Conservation (phyloP, 257 asterid genomes). For the Solanum ossicruentum region DNA sequence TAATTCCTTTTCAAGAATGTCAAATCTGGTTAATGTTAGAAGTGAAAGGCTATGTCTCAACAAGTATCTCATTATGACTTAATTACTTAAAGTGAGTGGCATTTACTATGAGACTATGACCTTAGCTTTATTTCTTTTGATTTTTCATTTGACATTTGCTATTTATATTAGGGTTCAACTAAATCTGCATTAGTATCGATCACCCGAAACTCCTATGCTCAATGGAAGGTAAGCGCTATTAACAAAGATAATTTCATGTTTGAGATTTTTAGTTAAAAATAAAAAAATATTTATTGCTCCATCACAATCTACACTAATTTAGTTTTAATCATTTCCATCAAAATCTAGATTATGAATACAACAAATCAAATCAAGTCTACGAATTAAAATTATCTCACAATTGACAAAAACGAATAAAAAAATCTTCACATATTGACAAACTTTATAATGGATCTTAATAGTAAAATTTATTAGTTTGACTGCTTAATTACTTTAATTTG, state of each 20-base stretch:
- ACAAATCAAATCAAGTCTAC: not conserved
- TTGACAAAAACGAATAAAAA: not conserved
- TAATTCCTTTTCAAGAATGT: not conserved
- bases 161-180: fast-evolving
- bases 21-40: not conserved
- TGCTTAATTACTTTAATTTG: not conserved
- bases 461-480: not conserved
- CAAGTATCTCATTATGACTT: not conserved
- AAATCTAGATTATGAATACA: not conserved
- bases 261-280: fast-evolving
- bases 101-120: not conserved
- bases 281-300: not conserved
- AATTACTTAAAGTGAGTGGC: not conserved
- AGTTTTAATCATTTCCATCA: not conserved
- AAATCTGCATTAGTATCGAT: fast-evolving
- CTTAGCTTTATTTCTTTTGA: not conserved
- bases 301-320: not conserved
- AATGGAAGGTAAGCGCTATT: fast-evolving
- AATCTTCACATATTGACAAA: not conserved
- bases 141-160: not conserved
- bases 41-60: not conserved
- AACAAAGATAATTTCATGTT: fast-evolving
- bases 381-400: not conserved
- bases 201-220: fast-evolving
- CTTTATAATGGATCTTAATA: not conserved